These are phyloP conservation scores for Rosellinia necatrix DNA, from an alignment of 2,329 filamentous ascomycete genomes.

Conservation along the genomic window DNA sequence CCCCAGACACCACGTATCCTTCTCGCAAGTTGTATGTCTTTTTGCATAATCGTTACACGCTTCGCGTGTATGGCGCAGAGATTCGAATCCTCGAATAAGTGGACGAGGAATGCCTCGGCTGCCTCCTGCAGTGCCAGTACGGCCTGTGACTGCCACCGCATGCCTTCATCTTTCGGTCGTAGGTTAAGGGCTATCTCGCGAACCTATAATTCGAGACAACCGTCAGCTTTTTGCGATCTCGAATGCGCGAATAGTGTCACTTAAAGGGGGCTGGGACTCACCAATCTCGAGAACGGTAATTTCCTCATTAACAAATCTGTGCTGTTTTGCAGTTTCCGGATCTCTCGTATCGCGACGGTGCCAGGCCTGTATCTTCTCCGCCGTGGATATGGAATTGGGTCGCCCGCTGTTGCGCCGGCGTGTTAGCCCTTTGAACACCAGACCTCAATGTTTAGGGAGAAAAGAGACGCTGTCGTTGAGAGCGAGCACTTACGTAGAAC, in stretches of 20 bases:
- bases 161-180: conserved; percentile 66
- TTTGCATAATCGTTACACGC: conserved; percentile 95
- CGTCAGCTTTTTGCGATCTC: conserved; percentile 1
- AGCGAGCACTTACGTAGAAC: conserved; percentile 42
- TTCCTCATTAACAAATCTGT: conserved; percentile 86
- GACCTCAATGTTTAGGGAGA: too few relatives aligned
- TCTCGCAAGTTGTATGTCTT: conserved; percentile 92
- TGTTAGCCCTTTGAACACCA: conserved; percentile 29
- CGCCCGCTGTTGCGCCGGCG: conserved; percentile 61
- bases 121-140: conserved; percentile 94
- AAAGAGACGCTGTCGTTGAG: background rate
- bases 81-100: conserved; percentile 96
- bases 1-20: conserved; percentile 80
- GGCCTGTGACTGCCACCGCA: conserved; percentile 96
- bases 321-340: conserved; percentile 85
- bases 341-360: conserved; percentile 88
- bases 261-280: conserved; percentile 44
- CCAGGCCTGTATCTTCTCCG: conserved; percentile 74
- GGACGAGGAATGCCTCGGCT: conserved; percentile 93
- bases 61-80: conserved; percentile 97
- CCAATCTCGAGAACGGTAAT: conserved; percentile 78
- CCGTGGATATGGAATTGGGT: conserved; percentile 67
- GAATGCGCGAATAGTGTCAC: background rate
- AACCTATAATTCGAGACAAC: conserved; percentile 47
- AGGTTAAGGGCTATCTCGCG: conserved; percentile 74